Evolutionary conservation across 495 filamentous ascomycete species (phyloP).

Genomic region (Penicillium lividum): DNA sequence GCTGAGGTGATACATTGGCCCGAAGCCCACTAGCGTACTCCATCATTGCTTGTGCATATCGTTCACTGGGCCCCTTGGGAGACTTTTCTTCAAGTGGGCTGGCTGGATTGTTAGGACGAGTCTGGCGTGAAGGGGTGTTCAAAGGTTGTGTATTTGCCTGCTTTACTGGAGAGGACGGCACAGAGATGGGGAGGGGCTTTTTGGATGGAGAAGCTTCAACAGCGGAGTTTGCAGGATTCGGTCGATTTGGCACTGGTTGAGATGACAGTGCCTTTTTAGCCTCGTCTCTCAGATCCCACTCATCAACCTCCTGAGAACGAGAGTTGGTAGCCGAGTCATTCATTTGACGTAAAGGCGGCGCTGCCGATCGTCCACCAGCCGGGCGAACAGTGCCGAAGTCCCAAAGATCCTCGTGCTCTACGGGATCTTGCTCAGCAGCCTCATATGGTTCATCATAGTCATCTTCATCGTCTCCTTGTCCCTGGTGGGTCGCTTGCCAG

Average conservation of each 20-base stretch:
- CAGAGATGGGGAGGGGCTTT: conserved; percentile 19
- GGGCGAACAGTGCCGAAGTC: conserved; percentile 92
- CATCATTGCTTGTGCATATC: conserved; percentile 16
- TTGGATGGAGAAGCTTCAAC: conserved; percentile 16
- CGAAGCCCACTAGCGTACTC: conserved; percentile 8
- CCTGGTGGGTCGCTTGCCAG: conserved; percentile 63
- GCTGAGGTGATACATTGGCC: neutral
- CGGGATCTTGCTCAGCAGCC: conserved; percentile 25
- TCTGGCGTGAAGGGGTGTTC: conserved; percentile 1
- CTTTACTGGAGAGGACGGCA: conserved; percentile 6
- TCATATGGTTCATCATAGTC: conserved; percentile 54
- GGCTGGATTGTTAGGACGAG: conserved; percentile 17
- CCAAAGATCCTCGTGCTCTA: conserved; percentile 70
- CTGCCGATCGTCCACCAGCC: conserved; percentile 56
- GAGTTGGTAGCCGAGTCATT: conserved; percentile 73
- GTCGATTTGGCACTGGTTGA: conserved; percentile 7
- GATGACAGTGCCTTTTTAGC: conserved; percentile 26
- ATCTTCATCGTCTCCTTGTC: conserved; percentile 53
- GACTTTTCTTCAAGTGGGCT: conserved; percentile 8
- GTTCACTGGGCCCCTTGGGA: conserved; percentile 11
- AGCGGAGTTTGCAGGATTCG: conserved; percentile 2
- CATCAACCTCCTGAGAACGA: conserved; percentile 48
- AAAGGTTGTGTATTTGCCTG: neutral
- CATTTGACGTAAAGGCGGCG: conserved; percentile 58
- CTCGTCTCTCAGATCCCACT: conserved; percentile 45